Evolutionary conservation across 163 green algal species (phyloP).

Genomic region (Botryococcus braunii): DNA sequence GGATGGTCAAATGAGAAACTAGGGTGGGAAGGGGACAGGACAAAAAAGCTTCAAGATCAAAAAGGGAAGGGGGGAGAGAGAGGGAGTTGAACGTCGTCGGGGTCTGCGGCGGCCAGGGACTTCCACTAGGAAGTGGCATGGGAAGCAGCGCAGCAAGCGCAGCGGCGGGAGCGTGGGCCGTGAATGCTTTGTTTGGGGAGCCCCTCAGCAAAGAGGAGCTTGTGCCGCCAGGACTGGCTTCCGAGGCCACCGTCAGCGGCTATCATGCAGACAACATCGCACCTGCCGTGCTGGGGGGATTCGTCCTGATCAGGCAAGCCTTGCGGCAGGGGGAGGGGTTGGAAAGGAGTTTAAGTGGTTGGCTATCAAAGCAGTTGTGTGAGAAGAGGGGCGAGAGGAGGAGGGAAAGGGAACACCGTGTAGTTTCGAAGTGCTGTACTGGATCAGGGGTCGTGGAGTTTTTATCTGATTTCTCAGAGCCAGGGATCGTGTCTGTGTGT

Average conservation of each 20-base stretch:
- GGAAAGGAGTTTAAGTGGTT: too few relatives aligned
- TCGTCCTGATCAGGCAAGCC: constrained; percentile 79
- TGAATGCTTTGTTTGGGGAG: constrained; percentile 89
- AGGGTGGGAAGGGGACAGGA: too few relatives aligned
- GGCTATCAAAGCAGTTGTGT: background rate
- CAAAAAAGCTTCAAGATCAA: too few relatives aligned
- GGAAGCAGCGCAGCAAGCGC: constrained; percentile 85
- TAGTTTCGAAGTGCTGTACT: too few relatives aligned
- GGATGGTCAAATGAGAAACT: too few relatives aligned
- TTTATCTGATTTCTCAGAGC: too few relatives aligned
- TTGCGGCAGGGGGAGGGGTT: too few relatives aligned
- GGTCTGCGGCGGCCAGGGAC: constrained; percentile 34
- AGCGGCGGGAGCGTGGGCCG: constrained; percentile 75
- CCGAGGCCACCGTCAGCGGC: constrained; percentile 80
- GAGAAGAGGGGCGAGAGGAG: background rate
- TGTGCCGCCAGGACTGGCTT: constrained; percentile 72
- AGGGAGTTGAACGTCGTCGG: background rate
- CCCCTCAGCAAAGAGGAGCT: constrained; percentile 73
- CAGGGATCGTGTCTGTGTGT: too few relatives aligned
- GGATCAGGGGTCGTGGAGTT: too few relatives aligned
- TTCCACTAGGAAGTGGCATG: constrained; percentile 91
- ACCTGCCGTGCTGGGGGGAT: constrained; percentile 86
- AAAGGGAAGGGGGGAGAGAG: too few relatives aligned
- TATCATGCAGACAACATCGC: constrained; percentile 98
- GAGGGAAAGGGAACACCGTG: too few relatives aligned